Evolutionary conservation across 1,284 basidiomycete genomes (phyloP), one percentile per base, ranked within the genome.

Genomic region (Meripilus lineatus): DNA sequence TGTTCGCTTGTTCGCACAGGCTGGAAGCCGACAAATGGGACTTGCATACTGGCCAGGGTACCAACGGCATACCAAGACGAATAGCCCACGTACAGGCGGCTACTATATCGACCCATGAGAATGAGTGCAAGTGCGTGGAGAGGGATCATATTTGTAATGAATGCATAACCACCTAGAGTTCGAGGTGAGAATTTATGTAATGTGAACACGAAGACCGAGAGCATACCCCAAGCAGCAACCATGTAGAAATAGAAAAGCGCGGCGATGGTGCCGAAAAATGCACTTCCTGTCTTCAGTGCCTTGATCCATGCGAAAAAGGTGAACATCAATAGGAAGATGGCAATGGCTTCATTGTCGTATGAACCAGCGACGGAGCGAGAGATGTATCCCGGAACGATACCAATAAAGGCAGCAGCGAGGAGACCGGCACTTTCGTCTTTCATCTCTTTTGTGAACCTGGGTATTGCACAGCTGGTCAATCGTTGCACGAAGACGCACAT

Each of bases 91-190:
- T 99, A 99, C 42, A 99, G 79, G 17, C 93, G 82, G 59, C 79
- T 85, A 56, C 84, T 92, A 74, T 84, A 99, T 38, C 96, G 81
- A n/a, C 95, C 95, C 96, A 99, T 99, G 36, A 97, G 72, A 49
- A 98, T 79, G 46, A 99, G 81, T 33, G 91, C 86, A 21, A 99
- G 79, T 0, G 88, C 90, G 58, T 99, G 96, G 2, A 99, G 72
- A 25, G 96, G 96, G 48, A 99, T 93, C 93, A 99, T 98, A 77
- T 99, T 99, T 46, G 96, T 99, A 68, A 99, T 99, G 75, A 99
- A 99, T 1, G 92, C 96, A 67, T 99, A 99, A 53, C 96, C 96
- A 72, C 85, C 85, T 89, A 54, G 3, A 42, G 7, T 15, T 42
- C 4, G 34, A 8, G 11, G 22, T 18, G 25, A 25, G 33, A 6